Percentiles rank a stretch among this genome's conserved stretches.
These are phyloP conservation scores for Cardamine occulta DNA, from an alignment of 345 rosid genomes.

Conservation along the genomic window DNA sequence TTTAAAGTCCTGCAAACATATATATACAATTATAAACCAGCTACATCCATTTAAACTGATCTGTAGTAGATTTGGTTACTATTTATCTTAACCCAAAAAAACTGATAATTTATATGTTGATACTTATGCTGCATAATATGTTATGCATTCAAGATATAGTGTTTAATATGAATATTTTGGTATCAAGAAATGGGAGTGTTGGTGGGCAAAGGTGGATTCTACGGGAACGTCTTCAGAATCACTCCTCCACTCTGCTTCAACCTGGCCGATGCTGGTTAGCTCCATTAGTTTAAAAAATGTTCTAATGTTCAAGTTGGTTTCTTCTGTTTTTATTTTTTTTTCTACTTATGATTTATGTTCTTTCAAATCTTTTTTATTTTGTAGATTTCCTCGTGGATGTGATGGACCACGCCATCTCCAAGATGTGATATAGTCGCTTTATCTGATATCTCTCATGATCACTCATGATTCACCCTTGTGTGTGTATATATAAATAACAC, in stretches of 20 bases:
- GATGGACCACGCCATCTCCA: slow-evolving; percentile 80
- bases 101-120: not conserved
- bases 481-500: slow-evolving; percentile 18
- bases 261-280: slow-evolving; percentile 77
- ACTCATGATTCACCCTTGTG: slow-evolving; percentile 8
- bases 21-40: not conserved
- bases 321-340: not conserved
- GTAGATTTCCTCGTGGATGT: slow-evolving; percentile 84
- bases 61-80: not conserved
- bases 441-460: not conserved
- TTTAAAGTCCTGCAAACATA: not conserved
- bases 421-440: slow-evolving; percentile 54
- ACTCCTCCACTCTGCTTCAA: slow-evolving; percentile 94
- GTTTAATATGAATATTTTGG: not conserved
- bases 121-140: not conserved
- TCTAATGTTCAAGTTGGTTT: not conserved
- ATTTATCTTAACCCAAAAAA: not conserved
- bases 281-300: slow-evolving; percentile 6
- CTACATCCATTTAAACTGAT: not conserved
- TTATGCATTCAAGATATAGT: not conserved
- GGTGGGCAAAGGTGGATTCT: slow-evolving; percentile 83
- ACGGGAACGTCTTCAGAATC: slow-evolving; percentile 84
- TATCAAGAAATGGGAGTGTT: slow-evolving; percentile 77
- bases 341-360: not conserved
- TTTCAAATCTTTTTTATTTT: not conserved